Base-by-base conservation (phyloP, 2,329 filamentous ascomycete species). In the Aureobasidium sp. region DNA sequence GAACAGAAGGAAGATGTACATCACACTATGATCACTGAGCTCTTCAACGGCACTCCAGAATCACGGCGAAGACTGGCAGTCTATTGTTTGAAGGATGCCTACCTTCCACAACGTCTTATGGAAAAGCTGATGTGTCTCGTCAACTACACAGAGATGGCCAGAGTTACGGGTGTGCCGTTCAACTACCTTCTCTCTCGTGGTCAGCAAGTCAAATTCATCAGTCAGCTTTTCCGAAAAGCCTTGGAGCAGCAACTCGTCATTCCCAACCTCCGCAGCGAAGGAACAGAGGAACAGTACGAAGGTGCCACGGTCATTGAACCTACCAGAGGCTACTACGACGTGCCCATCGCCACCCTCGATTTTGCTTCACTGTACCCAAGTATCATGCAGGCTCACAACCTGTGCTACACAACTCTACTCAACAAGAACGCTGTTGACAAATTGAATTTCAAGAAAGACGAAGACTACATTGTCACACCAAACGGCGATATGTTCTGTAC, bases 1-100 rank as follows among this genome's bases (percentile, higher is more conserved):
- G 94, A 99, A 72, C 94, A 99, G 72, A 99, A 99, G 72, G 94
- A 99, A 76, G 94, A 99, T 75, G 94, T 99, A 2, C 94, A 99
- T 71, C 87, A 99, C 76, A 97, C 92, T 3, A 99, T 99, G 91
- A 99, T 99, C 69, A 99, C 95, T 0, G 95, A 97, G 71, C 78
- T 99, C 3, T 97, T 92, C 81, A 97, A 99, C 72, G 94, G 94
- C 64, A 97, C 94, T 0, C 87, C 92, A 0, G 94, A 99, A 72
- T 96, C 93, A 4, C 81, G 94, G 66, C 85, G 95, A 68, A 87
- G 94, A 76, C 78, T 99, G 53, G 94, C 94, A 1, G 84, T 99
- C 1, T 99, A 99, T 78, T 99, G 94, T 76, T 76, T 99, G 66
- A 99, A 99, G 75, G 95, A 99, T 77, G 94, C 94, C 0, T 99